phyloP scores from a whole-genome alignment of 208 protist species.

The Trypanosoma theileri region DNA sequence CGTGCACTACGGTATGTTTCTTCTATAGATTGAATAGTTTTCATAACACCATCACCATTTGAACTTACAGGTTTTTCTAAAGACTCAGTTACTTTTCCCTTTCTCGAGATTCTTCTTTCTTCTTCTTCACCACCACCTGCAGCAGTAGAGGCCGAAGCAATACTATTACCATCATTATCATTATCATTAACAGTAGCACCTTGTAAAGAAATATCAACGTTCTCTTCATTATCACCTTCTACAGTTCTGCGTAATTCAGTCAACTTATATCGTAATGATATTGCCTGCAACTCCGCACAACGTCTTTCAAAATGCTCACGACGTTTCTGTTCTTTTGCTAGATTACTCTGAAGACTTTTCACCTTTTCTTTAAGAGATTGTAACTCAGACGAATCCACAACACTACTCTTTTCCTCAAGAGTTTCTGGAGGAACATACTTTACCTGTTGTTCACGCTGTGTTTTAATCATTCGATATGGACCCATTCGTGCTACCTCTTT shows the following conservation, averaged over 20 bases:
- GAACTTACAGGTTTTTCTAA: not conserved
- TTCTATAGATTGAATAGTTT: constrained; percentile 6
- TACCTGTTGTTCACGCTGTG: constrained; percentile 20
- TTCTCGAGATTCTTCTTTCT: not conserved
- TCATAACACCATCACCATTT: not conserved
- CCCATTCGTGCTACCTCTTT: constrained; percentile 50
- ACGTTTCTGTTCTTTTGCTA: not conserved
- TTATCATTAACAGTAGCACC: not conserved
- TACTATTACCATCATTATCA: not conserved
- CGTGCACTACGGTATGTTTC: constrained; percentile 12
- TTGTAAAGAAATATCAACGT: not conserved
- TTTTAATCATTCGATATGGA: constrained; percentile 52
- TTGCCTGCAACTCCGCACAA: not conserved
- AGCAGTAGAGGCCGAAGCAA: not conserved
- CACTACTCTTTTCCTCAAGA: not conserved
- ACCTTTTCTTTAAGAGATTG: not conserved
- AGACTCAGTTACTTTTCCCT: not conserved
- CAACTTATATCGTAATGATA: not conserved
- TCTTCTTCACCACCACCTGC: not conserved
- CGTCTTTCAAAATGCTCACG: constrained; percentile 6
- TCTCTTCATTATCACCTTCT: not conserved
- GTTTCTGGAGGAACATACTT: not conserved
- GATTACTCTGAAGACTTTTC: constrained; percentile 1
- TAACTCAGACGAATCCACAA: not conserved
- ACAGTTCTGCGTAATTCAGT: not conserved